phyloP scores from a whole-genome alignment of 1,284 basidiomycete species.

The Apiotrichum porosum region DNA sequence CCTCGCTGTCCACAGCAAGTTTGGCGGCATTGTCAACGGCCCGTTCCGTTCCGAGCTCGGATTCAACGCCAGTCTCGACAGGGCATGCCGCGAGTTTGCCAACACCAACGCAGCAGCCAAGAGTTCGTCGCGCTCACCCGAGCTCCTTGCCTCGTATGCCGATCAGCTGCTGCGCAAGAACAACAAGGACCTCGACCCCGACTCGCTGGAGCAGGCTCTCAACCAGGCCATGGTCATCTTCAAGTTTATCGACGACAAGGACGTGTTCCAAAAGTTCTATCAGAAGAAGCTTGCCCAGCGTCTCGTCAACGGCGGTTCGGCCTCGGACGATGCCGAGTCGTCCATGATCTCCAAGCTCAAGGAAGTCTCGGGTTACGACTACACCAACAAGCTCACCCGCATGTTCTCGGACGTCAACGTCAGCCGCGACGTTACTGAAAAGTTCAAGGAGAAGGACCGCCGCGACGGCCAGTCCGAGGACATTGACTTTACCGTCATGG shows the following conservation, averaged over 20 bases:
- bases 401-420: constrained; percentile 98
- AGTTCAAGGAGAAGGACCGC: constrained; percentile 91
- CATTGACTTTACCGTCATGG: constrained; percentile 85
- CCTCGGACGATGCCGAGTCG: constrained; percentile 93
- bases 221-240: constrained; percentile 95
- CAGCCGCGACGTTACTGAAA: constrained; percentile 91
- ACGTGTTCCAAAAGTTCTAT: constrained; percentile 99
- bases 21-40: constrained; percentile 80
- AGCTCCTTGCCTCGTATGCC: constrained; percentile 88
- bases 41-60: constrained; percentile 93
- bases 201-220: constrained; percentile 83
- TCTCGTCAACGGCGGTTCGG: constrained; percentile 85
- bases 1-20: constrained; percentile 86
- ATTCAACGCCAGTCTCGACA: constrained; percentile 88
- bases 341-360: constrained; percentile 99
- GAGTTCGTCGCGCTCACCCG: constrained; percentile 84
- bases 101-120: constrained; percentile 90
- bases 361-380: constrained; percentile 97
- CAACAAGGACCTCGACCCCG: constrained; percentile 87
- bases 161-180: constrained; percentile 89
- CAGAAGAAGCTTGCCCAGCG: constrained; percentile 93
- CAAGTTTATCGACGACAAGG: constrained; percentile 99
- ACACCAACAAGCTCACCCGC: constrained; percentile 93
- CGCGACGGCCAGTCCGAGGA: constrained; percentile 59
- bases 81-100: constrained; percentile 94